These are phyloP conservation scores for Neonectria sp. DNA, from an alignment of 2,329 filamentous ascomycete genomes.

Conservation along the genomic window DNA sequence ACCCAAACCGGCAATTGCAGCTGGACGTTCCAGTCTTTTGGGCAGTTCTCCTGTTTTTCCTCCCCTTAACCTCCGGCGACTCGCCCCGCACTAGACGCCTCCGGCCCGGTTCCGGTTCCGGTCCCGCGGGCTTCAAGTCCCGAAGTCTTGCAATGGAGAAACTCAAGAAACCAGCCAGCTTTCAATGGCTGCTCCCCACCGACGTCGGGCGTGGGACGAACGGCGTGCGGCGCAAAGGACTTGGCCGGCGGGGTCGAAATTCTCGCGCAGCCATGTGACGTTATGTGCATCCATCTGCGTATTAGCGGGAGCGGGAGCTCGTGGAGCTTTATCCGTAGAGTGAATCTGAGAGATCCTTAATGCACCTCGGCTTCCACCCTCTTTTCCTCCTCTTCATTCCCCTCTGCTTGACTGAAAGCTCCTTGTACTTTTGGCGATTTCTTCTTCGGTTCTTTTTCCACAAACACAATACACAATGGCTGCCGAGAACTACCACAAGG, in stretches of 20 bases:
- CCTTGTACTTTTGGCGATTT: conserved; percentile 28
- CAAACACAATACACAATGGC: conserved; percentile 40
- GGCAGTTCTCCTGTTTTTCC: too few species aligned
- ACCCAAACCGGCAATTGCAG: conserved; percentile 36
- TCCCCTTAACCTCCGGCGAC: conserved; percentile 6
- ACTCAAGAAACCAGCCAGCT: conserved; percentile 3
- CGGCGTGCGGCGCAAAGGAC: conserved; percentile 16
- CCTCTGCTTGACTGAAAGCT: conserved; percentile 15
- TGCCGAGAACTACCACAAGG: conserved; percentile 47
- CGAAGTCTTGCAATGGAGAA: conserved; percentile 20
- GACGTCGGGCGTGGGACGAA: conserved; percentile 36
- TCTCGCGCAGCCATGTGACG: conserved; percentile 45
- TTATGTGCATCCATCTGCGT: conserved; percentile 25
- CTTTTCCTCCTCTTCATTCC: conserved; percentile 11
- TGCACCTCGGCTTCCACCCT: conserved; percentile 18
- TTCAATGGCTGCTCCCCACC: conserved; percentile 25
- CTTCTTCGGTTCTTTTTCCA: conserved; percentile 11
- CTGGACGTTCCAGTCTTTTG: background rate
- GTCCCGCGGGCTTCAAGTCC: conserved; percentile 31
- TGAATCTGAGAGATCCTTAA: conserved; percentile 16
- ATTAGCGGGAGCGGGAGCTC: conserved; percentile 23
- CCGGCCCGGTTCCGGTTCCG: conserved; percentile 47
- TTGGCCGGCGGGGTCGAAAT: conserved; percentile 39
- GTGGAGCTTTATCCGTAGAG: conserved; percentile 14
- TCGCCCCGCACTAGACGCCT: conserved; percentile 18